phyloP scores from a whole-genome alignment of 169 alveolate genomes.

The Ichthyophthirius multifiliis region DNA sequence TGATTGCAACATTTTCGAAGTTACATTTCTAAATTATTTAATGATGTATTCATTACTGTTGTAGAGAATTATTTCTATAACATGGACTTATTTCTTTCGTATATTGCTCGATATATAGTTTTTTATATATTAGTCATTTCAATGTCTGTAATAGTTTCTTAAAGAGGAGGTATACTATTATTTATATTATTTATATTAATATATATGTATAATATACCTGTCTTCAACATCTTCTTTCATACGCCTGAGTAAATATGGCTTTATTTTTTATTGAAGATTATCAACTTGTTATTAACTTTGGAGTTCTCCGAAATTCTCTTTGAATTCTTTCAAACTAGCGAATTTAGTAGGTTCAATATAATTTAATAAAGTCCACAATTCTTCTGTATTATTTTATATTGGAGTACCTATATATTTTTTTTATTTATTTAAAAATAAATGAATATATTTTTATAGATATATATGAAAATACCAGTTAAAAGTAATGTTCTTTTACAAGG shows the following conservation, averaged over 20 bases:
- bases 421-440: too few species aligned
- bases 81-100: slow-evolving; percentile 79
- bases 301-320: slow-evolving; percentile 79
- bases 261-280: slow-evolving; percentile 60
- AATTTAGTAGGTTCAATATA: slow-evolving; percentile 91
- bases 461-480: too few species aligned
- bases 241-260: slow-evolving; percentile 89
- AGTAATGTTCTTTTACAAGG: slow-evolving; percentile 85
- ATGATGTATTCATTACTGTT: slow-evolving; percentile 67
- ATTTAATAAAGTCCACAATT: slow-evolving; percentile 86
- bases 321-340: slow-evolving; percentile 70
- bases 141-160: slow-evolving; percentile 91
- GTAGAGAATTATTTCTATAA: slow-evolving; percentile 58
- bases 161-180: slow-evolving; percentile 86
- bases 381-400: slow-evolving; percentile 89
- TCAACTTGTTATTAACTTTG: slow-evolving; percentile 75
- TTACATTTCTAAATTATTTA: slow-evolving; percentile 90
- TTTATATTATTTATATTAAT: background rate
- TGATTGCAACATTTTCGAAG: slow-evolving; percentile 94
- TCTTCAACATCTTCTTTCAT: slow-evolving; percentile 89
- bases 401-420: too few species aligned
- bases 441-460: too few species aligned
- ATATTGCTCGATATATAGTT: slow-evolving; percentile 86
- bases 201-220: background rate
- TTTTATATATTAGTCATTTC: slow-evolving; percentile 88